Base-by-base conservation (phyloP, 495 filamentous ascomycete genomes). In the Aspergillus heteromorphus region DNA sequence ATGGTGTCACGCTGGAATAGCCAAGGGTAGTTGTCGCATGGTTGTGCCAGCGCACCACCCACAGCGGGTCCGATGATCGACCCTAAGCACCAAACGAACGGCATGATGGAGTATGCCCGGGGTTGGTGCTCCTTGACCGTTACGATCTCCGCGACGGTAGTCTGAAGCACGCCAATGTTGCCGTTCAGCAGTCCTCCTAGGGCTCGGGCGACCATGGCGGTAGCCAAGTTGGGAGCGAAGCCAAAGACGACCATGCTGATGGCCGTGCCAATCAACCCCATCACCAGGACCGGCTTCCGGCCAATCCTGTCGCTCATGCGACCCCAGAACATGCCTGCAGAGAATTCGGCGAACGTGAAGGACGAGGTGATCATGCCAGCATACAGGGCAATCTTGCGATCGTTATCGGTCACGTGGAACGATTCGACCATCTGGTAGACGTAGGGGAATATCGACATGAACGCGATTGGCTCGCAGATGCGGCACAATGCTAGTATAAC, bases 381-480 rank as follows among this genome's bases (percentile, higher is more conserved):
- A 66, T 97, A 99, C 49, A 96, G 77, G 17, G 91, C 87, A 61
- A 97, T 95, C 65, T 88, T 82, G 56, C 79, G 81, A 50, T 88
- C 79, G 62, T 89, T 85, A 54, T 87, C 67, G 41, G 91, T 88
- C 69, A 93, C 85, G 59, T 88, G 75, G 72, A 99, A 99, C 31
- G 88, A 89, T 60, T 88, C 79, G 45, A 97, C 88, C 93, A 99
- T 99, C 75, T 86, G 93, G 74, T 96, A 99, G 64, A 92, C 91
- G 66, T 99, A 99, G 3, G 93, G 95, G 65, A 99, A 97, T 60
- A 99, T 96, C 48, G 91, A 96, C 88, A 96, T 97, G 79, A 99
- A 97, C 9, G 93, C 95, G 69, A 99, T 96, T 43, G 93, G 93
- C 70, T 99, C 93, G 77, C 90, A 96, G 70, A 99, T 95, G 61